Evolutionary conservation across 2,329 filamentous ascomycete genomes (phyloP), one percentile per base, ranked within the genome.

Genomic region (Apiospora pterosperma): DNA sequence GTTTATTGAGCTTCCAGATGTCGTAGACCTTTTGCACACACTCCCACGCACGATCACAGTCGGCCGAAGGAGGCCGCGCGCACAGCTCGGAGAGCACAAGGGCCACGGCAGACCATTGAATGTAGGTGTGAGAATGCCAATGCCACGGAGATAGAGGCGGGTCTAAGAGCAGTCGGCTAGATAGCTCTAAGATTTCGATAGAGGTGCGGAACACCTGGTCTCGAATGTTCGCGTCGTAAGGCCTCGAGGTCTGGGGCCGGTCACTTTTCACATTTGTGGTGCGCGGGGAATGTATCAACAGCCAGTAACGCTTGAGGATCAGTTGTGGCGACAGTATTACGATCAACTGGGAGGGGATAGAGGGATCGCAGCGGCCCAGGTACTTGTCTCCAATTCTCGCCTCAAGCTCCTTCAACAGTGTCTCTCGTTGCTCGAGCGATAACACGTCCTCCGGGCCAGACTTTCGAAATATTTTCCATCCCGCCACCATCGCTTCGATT

Each of bases 1-100:
- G 23, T 73, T 65, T 6, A 71, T 78, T 34, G 63, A 75, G 52
- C 14, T 61, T 59, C 41, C 59, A 62, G 19, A 48, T 28, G 19
- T 63, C 58, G 36, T 62, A 63, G 10, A 63, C 25, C 31, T 60
- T 61, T 11, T 63, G 58, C 14, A 67, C 62, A 38, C 39, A 62
- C 34, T 63, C 62, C 67, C 68, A 69, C n/a, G 67, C 67, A 23
- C 64, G 64, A 19, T 69, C 68, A 41, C 63, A 65, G 23, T 61
- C 59, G 12, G 63, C 42, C 10, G 61, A 63, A 7, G 63, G 63
- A 2, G 64, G 64, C 16, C 65, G 66, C 12, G 44, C 28, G 16
- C 67, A 67, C 1, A 68, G 23, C 55, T 68, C 67, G 14, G 63
- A 64, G 7, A 68, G 65, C 23, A 65, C 67, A 31, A 68, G 59